Evolutionary conservation across 352 stramenopile genomes (phyloP).

Genomic region (Phytophthora sp.): DNA sequence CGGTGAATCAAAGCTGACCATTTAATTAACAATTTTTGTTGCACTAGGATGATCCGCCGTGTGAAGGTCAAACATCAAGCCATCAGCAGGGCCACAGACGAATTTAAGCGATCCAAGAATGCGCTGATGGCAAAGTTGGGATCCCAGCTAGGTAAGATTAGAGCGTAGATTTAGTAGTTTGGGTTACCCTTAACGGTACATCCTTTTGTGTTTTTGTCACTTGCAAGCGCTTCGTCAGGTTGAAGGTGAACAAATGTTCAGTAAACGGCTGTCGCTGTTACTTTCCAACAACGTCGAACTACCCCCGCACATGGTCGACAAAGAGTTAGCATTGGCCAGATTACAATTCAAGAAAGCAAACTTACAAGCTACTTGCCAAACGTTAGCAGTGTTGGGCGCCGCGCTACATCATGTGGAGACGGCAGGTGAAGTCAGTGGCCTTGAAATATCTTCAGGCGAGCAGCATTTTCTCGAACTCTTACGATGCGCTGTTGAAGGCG

Average conservation of each 20-base stretch:
- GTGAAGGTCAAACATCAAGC: constrained; percentile 55
- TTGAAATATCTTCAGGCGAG: constrained; percentile 59
- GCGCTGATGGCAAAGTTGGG: constrained; percentile 58
- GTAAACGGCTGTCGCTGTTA: constrained; percentile 54
- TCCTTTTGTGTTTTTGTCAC: constrained; percentile 23
- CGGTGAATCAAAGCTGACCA: background rate
- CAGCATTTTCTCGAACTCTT: constrained; percentile 75
- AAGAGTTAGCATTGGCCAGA: constrained; percentile 64
- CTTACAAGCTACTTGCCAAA: constrained; percentile 68
- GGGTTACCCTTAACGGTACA: background rate
- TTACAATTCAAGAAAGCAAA: constrained; percentile 64
- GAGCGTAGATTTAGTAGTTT: background rate
- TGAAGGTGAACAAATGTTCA: constrained; percentile 70
- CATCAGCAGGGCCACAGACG: constrained; percentile 50
- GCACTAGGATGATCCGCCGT: constrained; percentile 58
- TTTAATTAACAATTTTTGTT: too few species aligned
- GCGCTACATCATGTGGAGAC: constrained; percentile 58
- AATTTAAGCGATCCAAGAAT: constrained; percentile 51
- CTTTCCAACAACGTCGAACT: constrained; percentile 59
- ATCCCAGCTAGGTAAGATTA: constrained; percentile 42
- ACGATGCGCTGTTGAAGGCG: constrained; percentile 67
- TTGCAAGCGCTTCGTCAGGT: constrained; percentile 62
- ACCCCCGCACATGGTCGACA: constrained; percentile 58
- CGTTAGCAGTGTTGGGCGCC: constrained; percentile 52
- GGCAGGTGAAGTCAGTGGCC: constrained; percentile 44